Evolutionary conservation across 2,329 filamentous ascomycete genomes (phyloP), one percentile per base, ranked within the genome.

Genomic region (Corniculantispora saksenae): DNA sequence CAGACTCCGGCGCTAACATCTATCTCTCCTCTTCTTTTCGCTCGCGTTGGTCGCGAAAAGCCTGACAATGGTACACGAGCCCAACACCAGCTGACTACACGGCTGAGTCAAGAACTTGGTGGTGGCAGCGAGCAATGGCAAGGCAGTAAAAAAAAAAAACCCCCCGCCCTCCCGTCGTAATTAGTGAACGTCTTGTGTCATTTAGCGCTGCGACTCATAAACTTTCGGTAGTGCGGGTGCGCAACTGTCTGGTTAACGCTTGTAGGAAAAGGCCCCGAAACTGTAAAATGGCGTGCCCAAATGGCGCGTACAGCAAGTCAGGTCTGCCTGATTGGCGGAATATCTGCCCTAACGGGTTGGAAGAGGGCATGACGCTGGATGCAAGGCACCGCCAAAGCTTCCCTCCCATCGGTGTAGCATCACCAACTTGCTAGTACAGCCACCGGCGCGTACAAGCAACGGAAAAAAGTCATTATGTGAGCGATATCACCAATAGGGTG

Each of bases 31-130:
- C 38, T n/a, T 23, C 5, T 7, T 40, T 21, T 21, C 19, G 7
- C 38, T 58, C 55, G 54, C 54, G 54, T 56, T 47, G 38, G 38
- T 58, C 55, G 55, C 35, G 54, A 35, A 23, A 23, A 7, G n/a
- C 10, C 1, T 3, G 19, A 29, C 47, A 38, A 13, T 43, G 38
- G 17, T 3, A n/a, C n/a, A n/a, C 3, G 47, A 15, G 23, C 38
- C 38, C 38, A 27, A 27, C 23, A 50, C 48, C 23, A 27, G 48
- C 55, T 57, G 54, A 57, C n/a, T 29, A n/a, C 10, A 3, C 17
- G 38, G 48, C 25, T 25, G 23, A 51, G 48, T 51, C 48, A 29
- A 51, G 15, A 9, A 6, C 5, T 25, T 50, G 15, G 47, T 50
- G 2, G n/a, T n/a, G n/a, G n/a, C n/a, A n/a, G n/a, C n/a, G n/a